Evolutionary conservation across 129 eudicot genomes (phyloP), one percentile per base, ranked within the genome.

Genomic region (Mikania micrantha): DNA sequence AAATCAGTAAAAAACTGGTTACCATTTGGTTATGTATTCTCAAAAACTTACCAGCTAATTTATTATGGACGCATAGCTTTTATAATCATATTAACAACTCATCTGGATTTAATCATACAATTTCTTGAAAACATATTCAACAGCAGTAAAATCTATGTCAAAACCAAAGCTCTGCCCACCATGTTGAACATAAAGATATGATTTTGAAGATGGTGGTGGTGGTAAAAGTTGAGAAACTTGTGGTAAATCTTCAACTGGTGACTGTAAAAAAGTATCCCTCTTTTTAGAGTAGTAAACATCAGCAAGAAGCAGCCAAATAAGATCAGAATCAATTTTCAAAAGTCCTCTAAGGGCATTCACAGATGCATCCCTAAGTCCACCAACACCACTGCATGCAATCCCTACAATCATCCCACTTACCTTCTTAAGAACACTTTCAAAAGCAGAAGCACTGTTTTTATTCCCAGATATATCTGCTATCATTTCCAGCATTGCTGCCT

Each of bases 81-180:
- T 32, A 32, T 32, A 32, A 45, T n/a, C n/a, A 45, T 5, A 41
- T 41, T 16, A 45, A 45, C 21, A 45, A 17, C 19, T 24, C 19
- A 56, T 28, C 38, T 56, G 62, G 28, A 56, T 11, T 6, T 27
- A 56, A 56, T 27, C 38, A 27, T 19, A 75, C 70, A 93, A 38
- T 66, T 68, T 84, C 63, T 79, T 86, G 41, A 88, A 88, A 41
- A 75, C 84, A 41, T 66, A 68, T 66, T 88, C 98, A 20, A 86
- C 95, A 2, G 95, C 77, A n/a, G 72, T 57, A 49, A 82, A 74
- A 66, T 93, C 87, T 70, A 88, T 75, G 65, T 88, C 95, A 75
- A 93, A 93, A 40, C 98, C 98, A 64, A 78, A 93, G 54, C 76
- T 93, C 74, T 88, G 86, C 1, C 98, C 96, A 36, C 95, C 98